Conservation (phyloP, 495 filamentous ascomycete genomes). For the Hamigera avellanea region DNA sequence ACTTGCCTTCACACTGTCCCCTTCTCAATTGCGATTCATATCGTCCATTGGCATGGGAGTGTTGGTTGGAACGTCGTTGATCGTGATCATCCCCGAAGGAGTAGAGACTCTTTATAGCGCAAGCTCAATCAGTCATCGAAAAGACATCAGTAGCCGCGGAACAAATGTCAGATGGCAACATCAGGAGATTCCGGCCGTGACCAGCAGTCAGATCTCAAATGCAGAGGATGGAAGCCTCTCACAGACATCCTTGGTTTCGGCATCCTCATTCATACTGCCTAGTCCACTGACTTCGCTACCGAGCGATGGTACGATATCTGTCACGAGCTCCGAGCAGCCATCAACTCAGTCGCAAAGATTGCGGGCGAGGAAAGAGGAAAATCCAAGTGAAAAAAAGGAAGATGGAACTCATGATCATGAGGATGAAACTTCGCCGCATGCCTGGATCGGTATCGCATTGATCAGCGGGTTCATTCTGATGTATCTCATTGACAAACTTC, state of each 20-base stretch:
- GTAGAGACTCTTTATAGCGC: slow-evolving; percentile 80
- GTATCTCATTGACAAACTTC: slow-evolving; percentile 89
- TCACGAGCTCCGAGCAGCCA: slow-evolving; percentile 1
- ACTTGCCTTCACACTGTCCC: slow-evolving; percentile 80
- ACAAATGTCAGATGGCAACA: slow-evolving; percentile 19
- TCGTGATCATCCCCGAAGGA: slow-evolving; percentile 96
- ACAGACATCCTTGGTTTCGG: background rate
- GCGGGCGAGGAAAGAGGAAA: slow-evolving; percentile 17
- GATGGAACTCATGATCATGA: slow-evolving; percentile 13
- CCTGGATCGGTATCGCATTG: slow-evolving; percentile 74
- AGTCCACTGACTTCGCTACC: background rate
- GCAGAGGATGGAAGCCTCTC: background rate
- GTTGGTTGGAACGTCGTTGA: slow-evolving; percentile 84
- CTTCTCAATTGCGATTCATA: slow-evolving; percentile 77
- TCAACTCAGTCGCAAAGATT: slow-evolving; percentile 6
- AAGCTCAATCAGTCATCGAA: slow-evolving; percentile 19
- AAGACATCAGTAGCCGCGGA: slow-evolving; percentile 19
- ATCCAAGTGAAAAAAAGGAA: slow-evolving; percentile 27
- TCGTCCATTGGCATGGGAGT: slow-evolving; percentile 91
- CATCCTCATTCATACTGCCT: background rate
- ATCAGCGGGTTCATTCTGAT: slow-evolving; percentile 89
- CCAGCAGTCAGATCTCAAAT: slow-evolving; percentile 4
- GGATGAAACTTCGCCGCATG: slow-evolving; percentile 43
- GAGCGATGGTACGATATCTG: slow-evolving; percentile 6
- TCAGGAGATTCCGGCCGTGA: slow-evolving; percentile 14